These are phyloP conservation scores for Fonsecaea monophora DNA, from an alignment of 2,329 filamentous ascomycete species.

Conservation along the genomic window DNA sequence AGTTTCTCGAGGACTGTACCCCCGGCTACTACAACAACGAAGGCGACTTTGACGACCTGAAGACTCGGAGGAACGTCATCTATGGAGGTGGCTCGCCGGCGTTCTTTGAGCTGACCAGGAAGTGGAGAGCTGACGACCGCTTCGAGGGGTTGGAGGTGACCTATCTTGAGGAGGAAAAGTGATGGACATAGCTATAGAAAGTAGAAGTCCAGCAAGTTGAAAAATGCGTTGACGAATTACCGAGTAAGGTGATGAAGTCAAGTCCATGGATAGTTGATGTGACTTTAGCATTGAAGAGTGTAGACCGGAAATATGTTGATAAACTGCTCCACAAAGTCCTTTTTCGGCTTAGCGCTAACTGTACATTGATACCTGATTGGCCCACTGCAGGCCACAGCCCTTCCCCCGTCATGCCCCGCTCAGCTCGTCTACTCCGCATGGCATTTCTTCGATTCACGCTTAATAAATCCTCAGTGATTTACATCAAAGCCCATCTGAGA, in stretches of 20 bases:
- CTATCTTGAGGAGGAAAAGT: background rate
- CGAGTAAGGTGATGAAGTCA: background rate
- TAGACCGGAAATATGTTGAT: too few species aligned
- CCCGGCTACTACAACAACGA: conserved; percentile 37
- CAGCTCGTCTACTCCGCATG: too few species aligned
- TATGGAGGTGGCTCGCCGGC: conserved; percentile 29
- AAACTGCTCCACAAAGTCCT: too few species aligned
- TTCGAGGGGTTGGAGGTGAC: conserved; percentile 29
- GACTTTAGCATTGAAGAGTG: too few species aligned
- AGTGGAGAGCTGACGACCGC: conserved; percentile 30
- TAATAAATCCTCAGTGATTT: background rate
- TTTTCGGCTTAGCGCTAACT: too few species aligned
- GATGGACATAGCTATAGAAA: background rate
- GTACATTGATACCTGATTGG: too few species aligned
- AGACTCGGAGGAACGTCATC: conserved; percentile 23
- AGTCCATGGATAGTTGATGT: background rate
- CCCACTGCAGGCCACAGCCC: too few species aligned
- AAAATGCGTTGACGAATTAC: background rate
- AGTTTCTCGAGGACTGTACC: conserved; percentile 32
- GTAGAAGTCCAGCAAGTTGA: background rate
- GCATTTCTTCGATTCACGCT: background rate
- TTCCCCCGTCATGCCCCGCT: too few species aligned
- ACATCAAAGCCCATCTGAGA: background rate
- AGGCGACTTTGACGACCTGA: conserved; percentile 14
- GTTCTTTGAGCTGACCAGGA: conserved; percentile 28